Conservation (phyloP, 2,329 filamentous ascomycete genomes). For the Arachnomyces sp. region DNA sequence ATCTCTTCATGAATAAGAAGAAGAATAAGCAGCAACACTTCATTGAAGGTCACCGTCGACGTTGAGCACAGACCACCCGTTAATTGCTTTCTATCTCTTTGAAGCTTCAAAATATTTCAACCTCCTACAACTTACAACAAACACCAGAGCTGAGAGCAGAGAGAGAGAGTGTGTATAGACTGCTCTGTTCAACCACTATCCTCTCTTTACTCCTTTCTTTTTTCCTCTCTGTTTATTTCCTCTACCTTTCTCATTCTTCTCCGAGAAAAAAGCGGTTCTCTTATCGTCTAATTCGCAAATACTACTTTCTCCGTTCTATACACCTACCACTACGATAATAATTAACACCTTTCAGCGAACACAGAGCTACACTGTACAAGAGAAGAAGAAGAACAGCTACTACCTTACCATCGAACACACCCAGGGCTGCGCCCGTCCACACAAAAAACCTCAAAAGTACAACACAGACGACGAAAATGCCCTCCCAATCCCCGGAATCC, state of each 20-base stretch:
- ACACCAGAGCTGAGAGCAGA: too few relatives aligned
- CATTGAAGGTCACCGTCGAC: too few relatives aligned
- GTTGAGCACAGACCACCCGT: too few relatives aligned
- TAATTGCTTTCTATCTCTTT: too few relatives aligned
- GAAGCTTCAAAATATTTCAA: too few relatives aligned
- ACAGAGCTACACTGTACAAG: background rate
- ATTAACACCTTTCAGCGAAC: background rate
- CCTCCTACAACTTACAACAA: too few relatives aligned
- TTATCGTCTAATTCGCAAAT: too few relatives aligned
- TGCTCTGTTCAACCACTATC: too few relatives aligned
- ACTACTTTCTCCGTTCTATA: background rate
- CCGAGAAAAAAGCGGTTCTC: background rate
- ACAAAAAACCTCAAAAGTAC: too few relatives aligned
- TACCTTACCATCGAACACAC: conserved; percentile 8
- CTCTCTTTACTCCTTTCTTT: background rate
- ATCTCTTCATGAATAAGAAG: too few relatives aligned
- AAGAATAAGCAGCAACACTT: too few relatives aligned
- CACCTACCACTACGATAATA: background rate
- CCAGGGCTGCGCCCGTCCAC: conserved; percentile 16
- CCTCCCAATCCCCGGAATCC: conserved; percentile 30
- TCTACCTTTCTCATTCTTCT: background rate
- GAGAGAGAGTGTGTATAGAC: too few relatives aligned
- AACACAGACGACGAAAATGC: conserved; percentile 4
- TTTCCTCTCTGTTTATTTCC: conserved; percentile 1
- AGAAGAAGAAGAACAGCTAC: conserved; percentile 4